Percentiles rank a stretch among this genome's conserved stretches.
Conservation (phyloP, 1,139 yeast genomes). For the Lizanozyma gosingica region DNA sequence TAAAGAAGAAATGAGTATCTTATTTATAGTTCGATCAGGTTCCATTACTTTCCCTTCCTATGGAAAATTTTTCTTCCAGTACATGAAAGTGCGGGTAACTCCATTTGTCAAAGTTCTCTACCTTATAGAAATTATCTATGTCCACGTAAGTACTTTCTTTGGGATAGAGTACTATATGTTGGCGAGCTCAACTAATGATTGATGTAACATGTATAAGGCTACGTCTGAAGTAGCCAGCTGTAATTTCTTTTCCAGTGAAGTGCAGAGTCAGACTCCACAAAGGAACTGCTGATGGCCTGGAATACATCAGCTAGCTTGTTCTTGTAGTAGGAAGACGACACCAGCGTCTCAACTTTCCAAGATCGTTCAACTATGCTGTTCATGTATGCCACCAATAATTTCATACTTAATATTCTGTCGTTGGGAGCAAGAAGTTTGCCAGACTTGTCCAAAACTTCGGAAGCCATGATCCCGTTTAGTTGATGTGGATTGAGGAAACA, state of each 20-base stretch:
- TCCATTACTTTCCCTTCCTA: slow-evolving; percentile 21
- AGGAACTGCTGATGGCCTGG: background rate
- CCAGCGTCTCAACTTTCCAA: background rate
- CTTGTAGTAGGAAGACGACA: background rate
- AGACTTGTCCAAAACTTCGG: background rate
- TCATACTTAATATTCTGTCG: background rate
- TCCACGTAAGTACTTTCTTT: no score
- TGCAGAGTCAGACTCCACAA: background rate
- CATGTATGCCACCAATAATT: background rate
- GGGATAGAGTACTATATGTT: slow-evolving; percentile 8
- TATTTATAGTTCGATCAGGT: slow-evolving; percentile 26
- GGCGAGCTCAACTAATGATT: slow-evolving; percentile 18
- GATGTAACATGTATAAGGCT: no score
- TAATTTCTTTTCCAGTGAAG: background rate
- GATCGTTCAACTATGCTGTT: background rate
- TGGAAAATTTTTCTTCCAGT: slow-evolving; percentile 12
- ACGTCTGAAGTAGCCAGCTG: background rate
- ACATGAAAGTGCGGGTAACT: slow-evolving; percentile 5
- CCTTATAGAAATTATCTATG: no score
- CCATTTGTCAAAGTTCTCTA: no score
- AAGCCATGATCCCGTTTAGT: background rate
- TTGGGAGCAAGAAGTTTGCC: background rate
- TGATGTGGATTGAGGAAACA: background rate
- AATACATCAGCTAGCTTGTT: background rate
- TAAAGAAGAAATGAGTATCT: slow-evolving; percentile 6